A percentile compares a stretch with the other conserved stretches of the same genome.
phyloP scores from a whole-genome alignment of 805 yeast genomes.

The Lachancea cidri region DNA sequence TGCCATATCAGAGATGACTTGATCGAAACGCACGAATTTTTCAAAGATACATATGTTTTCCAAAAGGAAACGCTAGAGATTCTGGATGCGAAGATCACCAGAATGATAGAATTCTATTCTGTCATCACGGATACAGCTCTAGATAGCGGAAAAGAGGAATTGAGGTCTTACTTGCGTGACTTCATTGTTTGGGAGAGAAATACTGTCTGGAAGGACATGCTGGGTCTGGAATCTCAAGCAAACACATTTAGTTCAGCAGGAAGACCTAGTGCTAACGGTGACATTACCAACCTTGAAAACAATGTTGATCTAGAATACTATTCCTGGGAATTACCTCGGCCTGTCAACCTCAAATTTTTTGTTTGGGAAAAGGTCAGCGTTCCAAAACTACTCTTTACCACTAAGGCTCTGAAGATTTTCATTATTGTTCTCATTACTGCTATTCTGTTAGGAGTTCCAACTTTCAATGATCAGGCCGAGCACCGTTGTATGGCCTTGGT shows the following conservation, averaged over 20 bases:
- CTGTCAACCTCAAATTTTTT: conserved; percentile 23
- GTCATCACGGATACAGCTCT: conserved; percentile 37
- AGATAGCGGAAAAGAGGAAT: conserved; percentile 46
- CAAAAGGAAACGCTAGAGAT: conserved; percentile 38
- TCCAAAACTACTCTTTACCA: conserved; percentile 45
- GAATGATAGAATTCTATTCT: conserved; percentile 51
- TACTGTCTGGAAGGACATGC: conserved; percentile 94
- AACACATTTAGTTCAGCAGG: conserved; percentile 29
- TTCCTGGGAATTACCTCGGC: conserved; percentile 30
- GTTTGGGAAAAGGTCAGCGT: conserved; percentile 32
- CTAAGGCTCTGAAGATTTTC: conserved; percentile 45
- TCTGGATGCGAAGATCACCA: conserved; percentile 51
- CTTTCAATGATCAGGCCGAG: conserved; percentile 57
- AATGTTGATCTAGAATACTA: conserved; percentile 28
- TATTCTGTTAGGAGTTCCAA: conserved; percentile 50
- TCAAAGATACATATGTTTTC: conserved; percentile 52
- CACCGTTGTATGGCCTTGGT: conserved; percentile 62
- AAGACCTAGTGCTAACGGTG: conserved; percentile 36
- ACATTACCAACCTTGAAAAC: conserved; percentile 14
- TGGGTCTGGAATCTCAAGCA: conserved; percentile 74
- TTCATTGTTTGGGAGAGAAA: conserved; percentile 95
- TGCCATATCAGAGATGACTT: conserved; percentile 47
- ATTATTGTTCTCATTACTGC: conserved; percentile 49
- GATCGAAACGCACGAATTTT: conserved; percentile 41
- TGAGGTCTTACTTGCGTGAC: conserved; percentile 67